These are phyloP conservation scores for Chrysoporthe deuterocubensis DNA, from an alignment of 2,329 filamentous ascomycete genomes.

Conservation along the genomic window DNA sequence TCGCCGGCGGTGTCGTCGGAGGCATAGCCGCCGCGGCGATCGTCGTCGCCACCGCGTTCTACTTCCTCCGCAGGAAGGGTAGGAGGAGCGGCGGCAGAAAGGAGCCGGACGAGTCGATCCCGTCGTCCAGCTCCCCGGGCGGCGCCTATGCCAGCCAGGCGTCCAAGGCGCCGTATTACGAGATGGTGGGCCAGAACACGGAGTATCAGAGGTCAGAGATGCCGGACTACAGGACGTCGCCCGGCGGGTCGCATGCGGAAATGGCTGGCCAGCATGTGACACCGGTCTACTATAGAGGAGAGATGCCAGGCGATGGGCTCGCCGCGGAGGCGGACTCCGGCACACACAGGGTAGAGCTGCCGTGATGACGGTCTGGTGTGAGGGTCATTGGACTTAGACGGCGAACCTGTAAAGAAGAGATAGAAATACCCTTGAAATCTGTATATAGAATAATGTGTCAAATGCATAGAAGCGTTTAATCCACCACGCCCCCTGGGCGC, in stretches of 20 bases:
- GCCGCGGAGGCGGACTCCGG: background rate
- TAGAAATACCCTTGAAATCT: background rate
- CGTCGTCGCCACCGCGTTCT: constrained; percentile 33
- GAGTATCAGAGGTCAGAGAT: background rate
- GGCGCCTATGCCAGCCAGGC: background rate
- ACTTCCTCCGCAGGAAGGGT: constrained; percentile 30
- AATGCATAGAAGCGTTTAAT: background rate
- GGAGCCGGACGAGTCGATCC: background rate
- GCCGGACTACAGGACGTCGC: background rate
- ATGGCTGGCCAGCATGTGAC: background rate
- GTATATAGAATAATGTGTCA: constrained; percentile 1
- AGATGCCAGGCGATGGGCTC: background rate
- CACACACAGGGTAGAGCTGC: background rate
- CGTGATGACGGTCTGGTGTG: background rate
- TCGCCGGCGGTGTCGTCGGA: constrained; percentile 33
- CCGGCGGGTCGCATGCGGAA: background rate
- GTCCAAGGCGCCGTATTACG: background rate
- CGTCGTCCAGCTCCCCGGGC: background rate
- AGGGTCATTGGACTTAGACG: too few species aligned
- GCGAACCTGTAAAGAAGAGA: too few species aligned
- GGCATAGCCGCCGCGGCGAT: constrained; percentile 24
- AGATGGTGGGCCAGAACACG: constrained; percentile 1
- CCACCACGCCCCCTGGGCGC: background rate
- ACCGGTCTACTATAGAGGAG: background rate
- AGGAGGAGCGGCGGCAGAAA: background rate